Evolutionary conservation across 306 rosid genomes (phyloP).

Genomic region (Quercus suber): DNA sequence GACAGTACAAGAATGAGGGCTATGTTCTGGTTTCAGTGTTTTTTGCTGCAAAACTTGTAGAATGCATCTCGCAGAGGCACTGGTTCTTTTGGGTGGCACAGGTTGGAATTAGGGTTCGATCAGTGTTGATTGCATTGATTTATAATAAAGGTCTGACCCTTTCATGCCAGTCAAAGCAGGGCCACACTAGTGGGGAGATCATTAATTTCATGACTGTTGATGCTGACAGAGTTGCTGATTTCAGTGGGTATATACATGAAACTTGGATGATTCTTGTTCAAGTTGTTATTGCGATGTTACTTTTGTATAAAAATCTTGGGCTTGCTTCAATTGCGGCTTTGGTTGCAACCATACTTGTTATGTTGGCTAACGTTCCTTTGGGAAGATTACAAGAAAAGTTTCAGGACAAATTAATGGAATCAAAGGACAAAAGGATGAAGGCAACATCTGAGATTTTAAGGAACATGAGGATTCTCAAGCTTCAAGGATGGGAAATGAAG

Average conservation of each 20-base stretch:
- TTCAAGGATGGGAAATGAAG: constrained; percentile 93
- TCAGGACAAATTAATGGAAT: constrained; percentile 75
- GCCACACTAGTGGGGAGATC: constrained; percentile 46
- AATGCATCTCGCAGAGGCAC: constrained; percentile 43
- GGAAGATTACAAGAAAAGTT: constrained; percentile 59
- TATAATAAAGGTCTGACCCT: constrained; percentile 48
- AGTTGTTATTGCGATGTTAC: constrained; percentile 56
- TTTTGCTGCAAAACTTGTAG: constrained; percentile 44
- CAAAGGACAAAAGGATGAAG: constrained; percentile 85
- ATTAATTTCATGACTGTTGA: constrained; percentile 54
- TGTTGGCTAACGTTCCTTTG: constrained; percentile 71
- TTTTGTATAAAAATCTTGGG: constrained; percentile 71
- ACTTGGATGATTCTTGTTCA: constrained; percentile 64
- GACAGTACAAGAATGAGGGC: constrained; percentile 33
- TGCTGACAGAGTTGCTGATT: constrained; percentile 55
- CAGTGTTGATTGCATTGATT: constrained; percentile 31
- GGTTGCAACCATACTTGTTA: constrained; percentile 52
- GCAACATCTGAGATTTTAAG: constrained; percentile 66
- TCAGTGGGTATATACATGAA: constrained; percentile 65
- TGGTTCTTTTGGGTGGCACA: constrained; percentile 35
- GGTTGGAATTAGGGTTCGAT: constrained; percentile 34
- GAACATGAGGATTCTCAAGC: constrained; percentile 85
- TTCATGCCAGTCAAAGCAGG: constrained; percentile 46
- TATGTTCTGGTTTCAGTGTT: constrained; percentile 41
- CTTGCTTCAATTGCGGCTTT: constrained; percentile 69